Percentiles rank a stretch among this genome's conserved stretches.
These are phyloP conservation scores for Tricladium varicosporioides DNA, from an alignment of 2,329 filamentous ascomycete species.

Conservation along the genomic window DNA sequence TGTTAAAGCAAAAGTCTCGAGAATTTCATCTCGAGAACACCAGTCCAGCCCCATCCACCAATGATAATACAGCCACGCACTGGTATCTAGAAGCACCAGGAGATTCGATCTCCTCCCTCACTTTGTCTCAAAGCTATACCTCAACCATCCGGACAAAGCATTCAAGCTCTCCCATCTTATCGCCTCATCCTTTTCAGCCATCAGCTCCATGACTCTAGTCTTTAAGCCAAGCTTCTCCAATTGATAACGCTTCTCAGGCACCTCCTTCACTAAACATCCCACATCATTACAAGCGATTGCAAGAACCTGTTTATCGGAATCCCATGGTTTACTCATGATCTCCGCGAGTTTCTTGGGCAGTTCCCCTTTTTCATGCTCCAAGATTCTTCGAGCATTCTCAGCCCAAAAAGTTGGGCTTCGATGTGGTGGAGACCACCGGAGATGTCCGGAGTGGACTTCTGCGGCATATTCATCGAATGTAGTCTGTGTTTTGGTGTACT, in stretches of 20 bases:
- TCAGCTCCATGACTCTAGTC: constrained; percentile 68
- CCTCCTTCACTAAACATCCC: constrained; percentile 67
- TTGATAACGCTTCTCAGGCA: constrained; percentile 63
- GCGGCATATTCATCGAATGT: constrained; percentile 52
- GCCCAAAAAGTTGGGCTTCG: constrained; percentile 69
- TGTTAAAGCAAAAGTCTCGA: constrained; percentile 7
- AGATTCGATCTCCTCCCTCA: constrained; percentile 11
- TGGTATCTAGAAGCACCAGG: no score
- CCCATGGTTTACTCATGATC: constrained; percentile 66
- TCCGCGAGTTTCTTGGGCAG: constrained; percentile 65
- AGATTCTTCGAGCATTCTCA: constrained; percentile 67
- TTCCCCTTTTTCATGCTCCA: constrained; percentile 65
- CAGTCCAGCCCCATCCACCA: background rate
- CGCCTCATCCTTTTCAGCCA: constrained; percentile 67
- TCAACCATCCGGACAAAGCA: constrained; percentile 72
- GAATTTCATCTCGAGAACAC: constrained; percentile 10
- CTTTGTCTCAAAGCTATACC: constrained; percentile 61
- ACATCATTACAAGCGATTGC: constrained; percentile 74
- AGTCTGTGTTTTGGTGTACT: constrained; percentile 65
- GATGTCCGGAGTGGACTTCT: constrained; percentile 65
- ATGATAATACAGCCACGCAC: constrained; percentile 22
- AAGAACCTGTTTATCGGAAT: constrained; percentile 69
- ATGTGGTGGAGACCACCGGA: constrained; percentile 75
- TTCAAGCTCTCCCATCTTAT: constrained; percentile 73
- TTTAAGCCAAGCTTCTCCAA: constrained; percentile 69